Percentiles rank a stretch among this genome's conserved stretches.
Evolutionary conservation across 2,329 filamentous ascomycete genomes (phyloP).

Genomic region (Xylaria sp.): DNA sequence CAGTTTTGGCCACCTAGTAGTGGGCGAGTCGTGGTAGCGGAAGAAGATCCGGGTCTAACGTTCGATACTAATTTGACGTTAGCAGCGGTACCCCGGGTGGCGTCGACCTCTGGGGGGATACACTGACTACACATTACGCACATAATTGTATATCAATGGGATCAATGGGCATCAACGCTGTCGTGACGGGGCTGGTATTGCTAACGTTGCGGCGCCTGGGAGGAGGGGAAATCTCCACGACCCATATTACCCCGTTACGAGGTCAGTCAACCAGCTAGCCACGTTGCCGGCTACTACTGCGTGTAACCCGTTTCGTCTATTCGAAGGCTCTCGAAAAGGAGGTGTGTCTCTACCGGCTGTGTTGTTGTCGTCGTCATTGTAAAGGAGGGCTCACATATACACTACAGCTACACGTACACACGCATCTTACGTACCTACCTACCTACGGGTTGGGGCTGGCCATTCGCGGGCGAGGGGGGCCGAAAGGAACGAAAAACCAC

Average conservation of each 20-base stretch:
- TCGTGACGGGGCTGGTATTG: slow-evolving; percentile 22
- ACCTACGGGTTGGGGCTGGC: too few species aligned
- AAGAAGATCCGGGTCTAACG: slow-evolving; percentile 14
- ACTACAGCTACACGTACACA: too few species aligned
- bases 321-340: too few species aligned
- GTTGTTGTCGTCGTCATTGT: too few species aligned
- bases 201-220: slow-evolving; percentile 12
- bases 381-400: too few species aligned
- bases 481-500: neutral
- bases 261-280: neutral
- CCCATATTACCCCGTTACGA: slow-evolving; percentile 13
- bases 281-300: neutral
- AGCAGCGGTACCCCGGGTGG: slow-evolving; percentile 30
- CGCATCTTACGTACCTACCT: too few species aligned
- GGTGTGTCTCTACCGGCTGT: too few species aligned
- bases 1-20: slow-evolving; percentile 17
- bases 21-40: slow-evolving; percentile 16
- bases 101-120: slow-evolving; percentile 19
- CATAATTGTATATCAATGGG: slow-evolving; percentile 10
- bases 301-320: too few species aligned
- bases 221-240: slow-evolving; percentile 7
- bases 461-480: too few species aligned
- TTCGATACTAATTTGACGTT: slow-evolving; percentile 27
- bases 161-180: slow-evolving; percentile 1
- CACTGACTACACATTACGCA: slow-evolving; percentile 25